These are phyloP conservation scores for Spencermartinsiella ligniputridi DNA, from an alignment of 1,139 yeast genomes.

Conservation along the genomic window DNA sequence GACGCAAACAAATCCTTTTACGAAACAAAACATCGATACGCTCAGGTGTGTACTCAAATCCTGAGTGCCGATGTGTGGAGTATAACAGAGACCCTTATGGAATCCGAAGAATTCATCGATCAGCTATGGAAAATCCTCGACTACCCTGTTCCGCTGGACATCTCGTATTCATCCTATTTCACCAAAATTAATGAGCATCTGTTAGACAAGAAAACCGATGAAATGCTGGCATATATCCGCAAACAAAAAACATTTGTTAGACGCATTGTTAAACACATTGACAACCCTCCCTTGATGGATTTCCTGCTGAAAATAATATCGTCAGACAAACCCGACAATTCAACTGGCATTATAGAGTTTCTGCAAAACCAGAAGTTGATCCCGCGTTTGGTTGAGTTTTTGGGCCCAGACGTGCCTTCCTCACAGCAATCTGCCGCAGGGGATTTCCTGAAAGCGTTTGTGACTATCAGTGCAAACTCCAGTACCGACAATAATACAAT, in stretches of 20 bases:
- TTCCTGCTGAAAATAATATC: constrained; percentile 71
- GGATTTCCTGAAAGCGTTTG: constrained; percentile 88
- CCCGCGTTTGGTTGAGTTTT: constrained; percentile 52
- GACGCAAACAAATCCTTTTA: constrained; percentile 23
- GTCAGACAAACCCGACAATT: constrained; percentile 72
- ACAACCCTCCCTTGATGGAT: constrained; percentile 83
- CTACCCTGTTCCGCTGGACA: constrained; percentile 57
- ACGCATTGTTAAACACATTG: constrained; percentile 71
- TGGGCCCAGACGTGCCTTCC: constrained; percentile 53
- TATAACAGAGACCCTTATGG: constrained; percentile 86
- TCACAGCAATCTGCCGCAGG: constrained; percentile 91
- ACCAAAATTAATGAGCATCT: constrained; percentile 93
- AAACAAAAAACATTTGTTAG: constrained; percentile 60
- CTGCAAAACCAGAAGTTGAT: constrained; percentile 62
- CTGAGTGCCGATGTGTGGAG: constrained; percentile 94
- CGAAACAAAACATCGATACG: constrained; percentile 53
- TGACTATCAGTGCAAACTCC: constrained; percentile 91
- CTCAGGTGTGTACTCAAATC: constrained; percentile 87
- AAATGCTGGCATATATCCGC: constrained; percentile 67
- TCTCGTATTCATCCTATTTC: constrained; percentile 77
- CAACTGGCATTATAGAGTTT: constrained; percentile 73
- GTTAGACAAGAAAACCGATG: constrained; percentile 84
- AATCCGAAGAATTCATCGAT: constrained; percentile 57
- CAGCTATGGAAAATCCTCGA: constrained; percentile 80
- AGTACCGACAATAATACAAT: constrained; percentile 78